Evolutionary conservation across 768 basidiomycete species (phyloP).

Genomic region (Sporobolomyces roseus): DNA sequence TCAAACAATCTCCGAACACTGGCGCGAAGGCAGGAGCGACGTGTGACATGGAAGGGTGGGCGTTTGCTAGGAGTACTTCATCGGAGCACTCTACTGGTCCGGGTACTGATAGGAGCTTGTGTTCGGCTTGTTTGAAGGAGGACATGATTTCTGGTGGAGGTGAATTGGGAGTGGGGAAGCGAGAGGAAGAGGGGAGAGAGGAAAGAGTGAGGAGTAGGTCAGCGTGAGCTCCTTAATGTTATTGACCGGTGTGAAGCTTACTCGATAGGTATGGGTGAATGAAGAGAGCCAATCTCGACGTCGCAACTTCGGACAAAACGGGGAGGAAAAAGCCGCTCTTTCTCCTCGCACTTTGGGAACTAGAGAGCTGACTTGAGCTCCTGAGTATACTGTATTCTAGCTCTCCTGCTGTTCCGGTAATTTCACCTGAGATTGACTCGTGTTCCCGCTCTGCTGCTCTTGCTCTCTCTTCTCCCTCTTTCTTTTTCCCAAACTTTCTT

Average conservation of each 20-base stretch:
- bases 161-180: not conserved
- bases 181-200: not conserved
- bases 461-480: too few species aligned
- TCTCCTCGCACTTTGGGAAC: too few species aligned
- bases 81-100: conserved; percentile 42
- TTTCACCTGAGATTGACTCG: not conserved
- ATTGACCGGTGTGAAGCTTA: too few species aligned
- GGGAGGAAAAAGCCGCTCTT: too few species aligned
- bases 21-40: conserved; percentile 79
- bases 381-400: too few species aligned
- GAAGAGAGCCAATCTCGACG: too few species aligned
- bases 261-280: too few species aligned
- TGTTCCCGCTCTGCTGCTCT: not conserved
- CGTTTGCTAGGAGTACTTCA: conserved; percentile 56
- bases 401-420: too few species aligned
- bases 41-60: conserved; percentile 67
- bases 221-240: too few species aligned
- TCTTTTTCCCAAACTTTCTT: not conserved
- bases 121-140: conserved; percentile 30
- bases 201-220: too few species aligned
- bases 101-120: conserved; percentile 44
- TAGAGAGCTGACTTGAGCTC: too few species aligned
- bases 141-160: not conserved
- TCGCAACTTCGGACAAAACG: too few species aligned
- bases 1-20: conserved; percentile 78